phyloP scores from a whole-genome alignment of 2,329 filamentous ascomycete genomes.

The Pyrenophora seminiperda region DNA sequence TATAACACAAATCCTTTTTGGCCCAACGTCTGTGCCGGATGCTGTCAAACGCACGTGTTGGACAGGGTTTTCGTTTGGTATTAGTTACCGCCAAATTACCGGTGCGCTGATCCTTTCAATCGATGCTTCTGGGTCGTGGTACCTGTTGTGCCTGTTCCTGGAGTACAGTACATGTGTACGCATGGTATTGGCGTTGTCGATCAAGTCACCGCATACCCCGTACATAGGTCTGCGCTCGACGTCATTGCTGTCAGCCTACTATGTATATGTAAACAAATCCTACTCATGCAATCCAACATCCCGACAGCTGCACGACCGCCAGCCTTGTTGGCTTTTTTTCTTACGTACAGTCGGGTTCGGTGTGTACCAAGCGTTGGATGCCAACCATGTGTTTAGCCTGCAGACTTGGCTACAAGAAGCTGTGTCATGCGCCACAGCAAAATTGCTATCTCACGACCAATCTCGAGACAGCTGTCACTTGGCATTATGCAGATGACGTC shows the following conservation, averaged over 20 bases:
- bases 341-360: background rate
- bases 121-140: background rate
- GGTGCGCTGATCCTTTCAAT: background rate
- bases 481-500: slow-evolving; percentile 7
- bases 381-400: slow-evolving; percentile 3
- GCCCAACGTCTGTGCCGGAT: background rate
- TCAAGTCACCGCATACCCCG: background rate
- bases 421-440: slow-evolving; percentile 19
- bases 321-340: background rate
- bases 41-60: background rate
- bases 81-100: background rate
- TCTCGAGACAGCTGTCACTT: background rate
- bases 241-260: slow-evolving; percentile 2
- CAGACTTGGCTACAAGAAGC: background rate
- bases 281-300: background rate
- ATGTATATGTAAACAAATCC: background rate
- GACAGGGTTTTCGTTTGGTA: background rate
- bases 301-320: too few relatives aligned
- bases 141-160: background rate
- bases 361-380: background rate
- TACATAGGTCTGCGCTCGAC: slow-evolving; percentile 5
- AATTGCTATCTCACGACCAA: background rate
- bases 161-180: background rate
- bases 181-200: slow-evolving; percentile 2
- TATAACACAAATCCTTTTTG: background rate